These are phyloP conservation scores for Claviceps sp. DNA, from an alignment of 2,329 filamentous ascomycete species.

Conservation along the genomic window DNA sequence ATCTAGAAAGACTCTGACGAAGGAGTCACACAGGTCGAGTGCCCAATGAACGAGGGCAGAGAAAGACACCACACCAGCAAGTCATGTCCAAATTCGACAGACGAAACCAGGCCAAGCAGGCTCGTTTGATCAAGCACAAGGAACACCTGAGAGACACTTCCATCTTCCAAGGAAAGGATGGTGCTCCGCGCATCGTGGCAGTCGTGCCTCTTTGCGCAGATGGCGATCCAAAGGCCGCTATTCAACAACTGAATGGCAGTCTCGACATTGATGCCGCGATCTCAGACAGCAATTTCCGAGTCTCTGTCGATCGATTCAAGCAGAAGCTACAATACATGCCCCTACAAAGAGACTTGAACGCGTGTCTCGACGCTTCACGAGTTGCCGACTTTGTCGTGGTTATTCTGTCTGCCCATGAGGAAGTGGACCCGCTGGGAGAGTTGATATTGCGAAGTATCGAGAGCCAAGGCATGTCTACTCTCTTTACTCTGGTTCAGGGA, in stretches of 20 bases:
- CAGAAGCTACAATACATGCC: constrained; percentile 83
- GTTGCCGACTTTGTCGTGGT: constrained; percentile 87
- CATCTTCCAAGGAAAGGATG: constrained; percentile 76
- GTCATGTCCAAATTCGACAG: constrained; percentile 96
- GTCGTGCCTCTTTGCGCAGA: constrained; percentile 72
- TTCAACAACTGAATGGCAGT: constrained; percentile 60
- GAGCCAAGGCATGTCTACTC: constrained; percentile 85
- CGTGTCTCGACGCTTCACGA: constrained; percentile 72
- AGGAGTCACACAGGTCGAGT: constrained; percentile 53
- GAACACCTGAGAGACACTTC: constrained; percentile 68
- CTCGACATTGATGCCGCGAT: constrained; percentile 62
- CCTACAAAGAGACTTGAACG: constrained; percentile 57
- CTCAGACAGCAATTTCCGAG: constrained; percentile 44
- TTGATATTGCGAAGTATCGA: constrained; percentile 76
- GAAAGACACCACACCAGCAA: constrained; percentile 89
- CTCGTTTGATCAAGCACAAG: constrained; percentile 68
- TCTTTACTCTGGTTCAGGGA: constrained; percentile 74
- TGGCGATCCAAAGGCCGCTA: constrained; percentile 51
- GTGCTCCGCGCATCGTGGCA: constrained; percentile 76
- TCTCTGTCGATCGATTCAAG: constrained; percentile 81
- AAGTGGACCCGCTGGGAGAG: constrained; percentile 77
- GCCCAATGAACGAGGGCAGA: constrained; percentile 54
- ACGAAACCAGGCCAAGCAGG: constrained; percentile 87
- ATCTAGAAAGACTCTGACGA: neutral
- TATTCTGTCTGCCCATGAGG: constrained; percentile 66